A percentile compares a stretch with the other conserved stretches of the same genome.
Evolutionary conservation across 2,329 filamentous ascomycete species (phyloP).

Genomic region (Orbilia blumenaviensis): DNA sequence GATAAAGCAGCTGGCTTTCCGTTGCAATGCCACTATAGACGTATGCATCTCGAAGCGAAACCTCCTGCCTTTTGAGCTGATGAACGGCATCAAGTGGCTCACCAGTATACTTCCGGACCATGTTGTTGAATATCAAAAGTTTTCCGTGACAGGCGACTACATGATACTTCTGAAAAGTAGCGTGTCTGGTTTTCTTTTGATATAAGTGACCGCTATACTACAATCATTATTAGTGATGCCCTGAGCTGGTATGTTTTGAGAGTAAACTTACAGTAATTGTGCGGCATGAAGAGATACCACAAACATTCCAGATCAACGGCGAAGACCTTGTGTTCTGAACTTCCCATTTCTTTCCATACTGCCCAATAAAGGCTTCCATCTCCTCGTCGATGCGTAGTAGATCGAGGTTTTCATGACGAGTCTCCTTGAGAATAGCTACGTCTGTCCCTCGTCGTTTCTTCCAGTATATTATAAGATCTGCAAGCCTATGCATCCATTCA

Average conservation of each 20-base stretch:
- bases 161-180: constrained; percentile 70
- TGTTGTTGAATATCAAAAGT: constrained; percentile 71
- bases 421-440: constrained; percentile 67
- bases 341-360: constrained; percentile 75
- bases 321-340: constrained; percentile 72
- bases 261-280: constrained; percentile 65
- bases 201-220: constrained; percentile 71
- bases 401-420: constrained; percentile 69
- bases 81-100: constrained; percentile 70
- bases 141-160: constrained; percentile 71
- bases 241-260: neutral
- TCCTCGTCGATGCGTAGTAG: constrained; percentile 72
- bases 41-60: constrained; percentile 60
- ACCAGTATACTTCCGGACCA: constrained; percentile 66
- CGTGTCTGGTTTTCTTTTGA: constrained; percentile 71
- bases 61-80: constrained; percentile 69
- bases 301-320: constrained; percentile 73
- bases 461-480: constrained; percentile 71
- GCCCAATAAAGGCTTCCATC: constrained; percentile 71
- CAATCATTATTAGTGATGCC: neutral
- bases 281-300: constrained; percentile 71
- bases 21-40: constrained; percentile 69
- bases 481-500: constrained; percentile 71
- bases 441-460: constrained; percentile 68
- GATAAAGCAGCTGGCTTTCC: constrained; percentile 70